Percentiles rank a stretch among this genome's conserved stretches.
These are phyloP conservation scores for Periglandula ipomoeae DNA, from an alignment of 2,329 filamentous ascomycete genomes.

Conservation along the genomic window DNA sequence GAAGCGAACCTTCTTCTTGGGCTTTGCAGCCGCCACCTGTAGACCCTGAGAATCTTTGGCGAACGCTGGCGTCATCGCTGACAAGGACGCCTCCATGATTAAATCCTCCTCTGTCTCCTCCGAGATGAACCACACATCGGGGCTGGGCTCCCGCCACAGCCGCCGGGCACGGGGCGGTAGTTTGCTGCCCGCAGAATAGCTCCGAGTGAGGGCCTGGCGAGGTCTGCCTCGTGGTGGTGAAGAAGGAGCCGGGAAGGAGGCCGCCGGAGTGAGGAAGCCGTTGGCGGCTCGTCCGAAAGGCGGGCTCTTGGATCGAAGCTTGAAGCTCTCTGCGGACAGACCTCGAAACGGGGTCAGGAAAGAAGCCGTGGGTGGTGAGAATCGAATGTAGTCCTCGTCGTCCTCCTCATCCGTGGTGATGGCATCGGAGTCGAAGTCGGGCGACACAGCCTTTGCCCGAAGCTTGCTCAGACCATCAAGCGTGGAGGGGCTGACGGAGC, in stretches of 20 bases:
- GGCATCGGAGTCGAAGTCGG: conserved; percentile 31
- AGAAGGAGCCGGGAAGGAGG: conserved; percentile 8
- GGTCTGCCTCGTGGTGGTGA: conserved; percentile 5
- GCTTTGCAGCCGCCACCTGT: conserved; percentile 34
- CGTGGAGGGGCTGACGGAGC: conserved; percentile 48
- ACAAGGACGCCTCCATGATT: conserved; percentile 31
- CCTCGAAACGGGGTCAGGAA: conserved; percentile 34
- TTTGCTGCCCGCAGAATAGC: conserved; percentile 8
- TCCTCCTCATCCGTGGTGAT: conserved; percentile 37
- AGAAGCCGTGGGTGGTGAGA: conserved; percentile 28
- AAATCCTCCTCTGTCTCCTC: conserved; percentile 49
- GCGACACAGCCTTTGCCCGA: conserved; percentile 23
- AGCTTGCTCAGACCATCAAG: conserved; percentile 42
- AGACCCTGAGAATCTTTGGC: conserved; percentile 13
- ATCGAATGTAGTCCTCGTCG: conserved; percentile 42
- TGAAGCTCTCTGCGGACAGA: conserved; percentile 28
- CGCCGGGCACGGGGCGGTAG: conserved; percentile 28
- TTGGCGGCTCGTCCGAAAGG: conserved; percentile 21
- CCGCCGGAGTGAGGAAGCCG: conserved; percentile 17
- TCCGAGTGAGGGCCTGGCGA: conserved; percentile 3
- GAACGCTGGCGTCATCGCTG: conserved; percentile 21
- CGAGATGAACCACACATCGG: conserved; percentile 51
- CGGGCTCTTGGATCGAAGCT: conserved; percentile 21
- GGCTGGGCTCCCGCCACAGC: conserved; percentile 48
- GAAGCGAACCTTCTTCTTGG: conserved; percentile 48